A percentile compares a stretch with the other conserved stretches of the same genome.
phyloP scores from a whole-genome alignment of 2,329 filamentous ascomycete species.

The Paracoccidioides brasiliensis region DNA sequence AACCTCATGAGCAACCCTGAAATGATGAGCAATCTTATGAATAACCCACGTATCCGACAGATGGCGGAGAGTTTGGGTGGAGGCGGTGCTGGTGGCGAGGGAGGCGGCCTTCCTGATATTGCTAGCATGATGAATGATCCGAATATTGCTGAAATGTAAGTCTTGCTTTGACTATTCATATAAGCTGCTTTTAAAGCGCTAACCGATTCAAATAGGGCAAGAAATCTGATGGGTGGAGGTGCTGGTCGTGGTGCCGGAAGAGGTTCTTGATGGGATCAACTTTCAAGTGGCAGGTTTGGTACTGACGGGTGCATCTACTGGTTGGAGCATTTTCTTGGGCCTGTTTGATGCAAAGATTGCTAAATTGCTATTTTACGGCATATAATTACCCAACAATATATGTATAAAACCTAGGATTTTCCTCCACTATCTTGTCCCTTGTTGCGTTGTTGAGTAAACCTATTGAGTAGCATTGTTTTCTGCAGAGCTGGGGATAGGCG shows the following conservation, averaged over 20 bases:
- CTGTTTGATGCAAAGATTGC: background rate
- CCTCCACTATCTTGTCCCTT: background rate
- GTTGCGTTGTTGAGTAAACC: background rate
- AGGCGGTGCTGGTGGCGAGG: slow-evolving; percentile 26
- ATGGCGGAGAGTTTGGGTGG: slow-evolving; percentile 66
- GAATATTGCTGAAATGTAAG: slow-evolving; percentile 83
- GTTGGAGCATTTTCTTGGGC: background rate
- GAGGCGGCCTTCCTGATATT: slow-evolving; percentile 83
- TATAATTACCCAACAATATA: background rate
- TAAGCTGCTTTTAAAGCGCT: slow-evolving; percentile 1
- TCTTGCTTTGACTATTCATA: slow-evolving; percentile 15
- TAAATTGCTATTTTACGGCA: background rate
- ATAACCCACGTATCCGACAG: slow-evolving; percentile 73
- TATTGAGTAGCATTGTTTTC: background rate
- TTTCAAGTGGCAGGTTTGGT: background rate
- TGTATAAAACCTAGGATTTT: background rate
- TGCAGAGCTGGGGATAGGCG: background rate
- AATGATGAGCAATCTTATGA: slow-evolving; percentile 84
- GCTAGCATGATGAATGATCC: slow-evolving; percentile 81
- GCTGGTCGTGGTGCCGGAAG: slow-evolving; percentile 26
- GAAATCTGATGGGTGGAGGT: slow-evolving; percentile 53
- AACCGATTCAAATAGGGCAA: slow-evolving; percentile 37
- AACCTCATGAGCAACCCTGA: slow-evolving; percentile 96
- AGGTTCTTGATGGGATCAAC: background rate
- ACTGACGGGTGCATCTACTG: background rate